phyloP scores from a whole-genome alignment of 2,329 filamentous ascomycete species.

The Xylariaceae sp. region DNA sequence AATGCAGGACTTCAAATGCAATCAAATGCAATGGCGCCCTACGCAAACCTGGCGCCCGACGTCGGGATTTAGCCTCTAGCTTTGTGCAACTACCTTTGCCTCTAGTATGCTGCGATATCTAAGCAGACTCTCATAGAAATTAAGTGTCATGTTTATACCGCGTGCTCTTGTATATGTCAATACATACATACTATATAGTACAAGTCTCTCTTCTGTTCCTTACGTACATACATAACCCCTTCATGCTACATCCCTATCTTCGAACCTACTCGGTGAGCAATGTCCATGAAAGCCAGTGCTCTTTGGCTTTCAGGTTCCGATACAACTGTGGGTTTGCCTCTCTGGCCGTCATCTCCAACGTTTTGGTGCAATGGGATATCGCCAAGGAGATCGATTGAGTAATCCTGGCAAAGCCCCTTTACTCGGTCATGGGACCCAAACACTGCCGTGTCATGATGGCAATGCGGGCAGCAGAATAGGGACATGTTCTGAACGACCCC shows the following conservation, averaged over 20 bases:
- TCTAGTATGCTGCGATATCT: slow-evolving; percentile 3
- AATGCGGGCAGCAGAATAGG: slow-evolving; percentile 80
- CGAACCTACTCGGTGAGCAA: slow-evolving; percentile 63
- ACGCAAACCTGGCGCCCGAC: neutral
- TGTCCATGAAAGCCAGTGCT: slow-evolving; percentile 72
- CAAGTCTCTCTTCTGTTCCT: neutral
- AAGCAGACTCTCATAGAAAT: neutral
- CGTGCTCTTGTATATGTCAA: neutral
- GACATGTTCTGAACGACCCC: slow-evolving; percentile 95
- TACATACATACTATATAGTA: slow-evolving; percentile 17
- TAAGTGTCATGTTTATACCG: neutral
- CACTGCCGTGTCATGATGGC: slow-evolving; percentile 74
- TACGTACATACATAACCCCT: neutral
- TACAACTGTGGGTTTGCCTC: slow-evolving; percentile 88
- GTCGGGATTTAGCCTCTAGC: neutral
- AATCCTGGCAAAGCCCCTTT: slow-evolving; percentile 69
- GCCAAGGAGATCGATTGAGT: slow-evolving; percentile 80
- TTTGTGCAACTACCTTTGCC: neutral
- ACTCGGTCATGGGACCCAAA: slow-evolving; percentile 74
- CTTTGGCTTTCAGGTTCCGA: slow-evolving; percentile 79
- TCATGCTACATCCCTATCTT: slow-evolving; percentile 49
- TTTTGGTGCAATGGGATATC: slow-evolving; percentile 86
- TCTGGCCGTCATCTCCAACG: slow-evolving; percentile 87
- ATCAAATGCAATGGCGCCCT: too few species aligned
- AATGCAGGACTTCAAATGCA: slow-evolving; percentile 13